phyloP scores from a whole-genome alignment of 257 asterid genomes.

The Penstemon barbatus region DNA sequence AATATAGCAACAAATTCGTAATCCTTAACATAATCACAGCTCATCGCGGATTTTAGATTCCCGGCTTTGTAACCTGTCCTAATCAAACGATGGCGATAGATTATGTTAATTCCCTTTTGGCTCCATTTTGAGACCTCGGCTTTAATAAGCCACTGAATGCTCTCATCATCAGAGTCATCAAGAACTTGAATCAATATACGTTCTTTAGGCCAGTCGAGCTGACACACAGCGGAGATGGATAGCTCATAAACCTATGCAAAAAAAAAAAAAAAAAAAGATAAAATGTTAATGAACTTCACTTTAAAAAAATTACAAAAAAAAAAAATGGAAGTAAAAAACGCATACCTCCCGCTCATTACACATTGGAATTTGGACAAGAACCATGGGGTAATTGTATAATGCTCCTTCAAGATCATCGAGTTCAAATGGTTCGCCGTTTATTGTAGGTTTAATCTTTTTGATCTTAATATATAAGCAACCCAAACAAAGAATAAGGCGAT shows the following conservation, averaged over 20 bases:
- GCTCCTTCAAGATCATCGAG: constrained; percentile 42
- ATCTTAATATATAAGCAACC: constrained; percentile 60
- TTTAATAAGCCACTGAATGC: constrained; percentile 48
- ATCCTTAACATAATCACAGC: constrained; percentile 63
- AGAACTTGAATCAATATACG: constrained; percentile 61
- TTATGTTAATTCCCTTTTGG: constrained; percentile 57
- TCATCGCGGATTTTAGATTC: constrained; percentile 72
- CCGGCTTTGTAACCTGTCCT: constrained; percentile 81
- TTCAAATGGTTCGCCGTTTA: constrained; percentile 40
- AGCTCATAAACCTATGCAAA: constrained; percentile 60
- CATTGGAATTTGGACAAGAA: constrained; percentile 83
- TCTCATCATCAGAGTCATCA: constrained; percentile 62
- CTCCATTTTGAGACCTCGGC: constrained; percentile 58
- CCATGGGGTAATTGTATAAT: constrained; percentile 48
- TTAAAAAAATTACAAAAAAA: neutral
- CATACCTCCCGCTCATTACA: constrained; percentile 72
- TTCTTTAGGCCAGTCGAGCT: constrained; percentile 71
- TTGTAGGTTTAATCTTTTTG: constrained; percentile 53
- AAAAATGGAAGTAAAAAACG: constrained; percentile 5
- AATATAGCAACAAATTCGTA: constrained; percentile 73
- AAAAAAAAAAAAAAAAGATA: neutral
- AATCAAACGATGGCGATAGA: constrained; percentile 57
- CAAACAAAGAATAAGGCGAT: constrained; percentile 55
- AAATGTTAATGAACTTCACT: neutral
- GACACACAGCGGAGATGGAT: constrained; percentile 66